A percentile compares a stretch with the other conserved stretches of the same genome.
phyloP scores from a whole-genome alignment of 2,329 filamentous ascomycete species.

The Alternaria postmessia region DNA sequence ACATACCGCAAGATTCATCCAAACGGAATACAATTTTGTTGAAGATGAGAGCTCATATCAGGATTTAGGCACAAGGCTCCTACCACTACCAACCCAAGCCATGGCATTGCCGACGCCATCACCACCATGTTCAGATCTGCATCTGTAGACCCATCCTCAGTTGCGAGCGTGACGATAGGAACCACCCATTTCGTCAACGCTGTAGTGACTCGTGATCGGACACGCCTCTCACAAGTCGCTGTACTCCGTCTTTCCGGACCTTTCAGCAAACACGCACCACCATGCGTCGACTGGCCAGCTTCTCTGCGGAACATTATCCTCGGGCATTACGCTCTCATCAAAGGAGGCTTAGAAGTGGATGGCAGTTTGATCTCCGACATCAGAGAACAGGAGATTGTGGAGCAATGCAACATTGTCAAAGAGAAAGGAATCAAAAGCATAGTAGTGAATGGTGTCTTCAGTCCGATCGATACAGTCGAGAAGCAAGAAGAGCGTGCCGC shows the following conservation, averaged over 20 bases:
- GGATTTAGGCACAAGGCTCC: constrained; percentile 48
- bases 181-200: constrained; percentile 64
- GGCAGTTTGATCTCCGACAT: constrained; percentile 57
- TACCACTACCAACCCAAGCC: constrained; percentile 48
- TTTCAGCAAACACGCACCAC: constrained; percentile 60
- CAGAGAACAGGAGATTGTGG: constrained; percentile 55
- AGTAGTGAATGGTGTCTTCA: constrained; percentile 66
- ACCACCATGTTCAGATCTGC: constrained; percentile 48
- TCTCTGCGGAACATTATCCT: constrained; percentile 57
- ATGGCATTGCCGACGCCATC: constrained; percentile 48
- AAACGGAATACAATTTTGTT: background rate
- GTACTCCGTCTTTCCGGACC: constrained; percentile 60
- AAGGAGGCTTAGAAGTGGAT: constrained; percentile 61
- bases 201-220: constrained; percentile 59
- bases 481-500: constrained; percentile 62
- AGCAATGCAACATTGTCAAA: constrained; percentile 55
- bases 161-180: constrained; percentile 60
- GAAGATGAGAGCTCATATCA: background rate
- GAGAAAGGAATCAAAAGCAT: constrained; percentile 57
- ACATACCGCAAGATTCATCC: background rate
- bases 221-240: constrained; percentile 61
- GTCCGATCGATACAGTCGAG: constrained; percentile 63
- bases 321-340: constrained; percentile 56
- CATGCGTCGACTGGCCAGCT: constrained; percentile 60
- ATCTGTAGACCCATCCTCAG: constrained; percentile 37